These are phyloP conservation scores for Rhizopus delemar DNA, from an alignment of 371 early-diverging fungal genomes.

Conservation along the genomic window DNA sequence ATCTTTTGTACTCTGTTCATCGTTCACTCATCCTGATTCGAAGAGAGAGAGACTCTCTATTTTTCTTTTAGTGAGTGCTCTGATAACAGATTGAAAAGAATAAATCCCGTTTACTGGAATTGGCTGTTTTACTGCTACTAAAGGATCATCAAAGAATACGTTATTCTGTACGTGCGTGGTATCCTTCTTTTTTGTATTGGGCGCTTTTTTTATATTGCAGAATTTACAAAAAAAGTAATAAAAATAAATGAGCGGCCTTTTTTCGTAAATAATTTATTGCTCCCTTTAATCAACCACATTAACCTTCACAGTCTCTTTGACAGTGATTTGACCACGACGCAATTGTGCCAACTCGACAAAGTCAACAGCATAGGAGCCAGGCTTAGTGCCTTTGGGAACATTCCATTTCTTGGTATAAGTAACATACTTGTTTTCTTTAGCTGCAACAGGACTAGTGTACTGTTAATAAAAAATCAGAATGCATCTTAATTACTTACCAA, in stretches of 20 bases:
- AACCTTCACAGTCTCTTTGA: constrained; percentile 35
- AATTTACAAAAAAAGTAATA: background rate
- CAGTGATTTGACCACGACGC: constrained; percentile 33
- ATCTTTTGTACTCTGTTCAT: too few species aligned
- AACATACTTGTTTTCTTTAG: constrained; percentile 31
- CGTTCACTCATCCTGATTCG: too few species aligned
- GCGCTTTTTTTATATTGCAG: background rate
- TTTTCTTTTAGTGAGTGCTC: too few species aligned
- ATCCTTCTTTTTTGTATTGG: background rate
- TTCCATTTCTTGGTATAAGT: constrained; percentile 42
- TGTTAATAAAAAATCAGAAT: background rate
- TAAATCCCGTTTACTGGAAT: too few species aligned
- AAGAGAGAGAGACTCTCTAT: too few species aligned
- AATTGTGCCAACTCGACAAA: constrained; percentile 31
- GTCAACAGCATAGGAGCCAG: constrained; percentile 51
- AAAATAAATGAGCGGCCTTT: background rate
- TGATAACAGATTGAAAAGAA: too few species aligned
- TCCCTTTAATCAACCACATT: constrained; percentile 32
- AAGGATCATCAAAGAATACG: too few species aligned
- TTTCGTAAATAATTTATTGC: background rate
- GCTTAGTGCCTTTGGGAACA: constrained; percentile 47
- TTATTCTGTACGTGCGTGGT: too few species aligned
- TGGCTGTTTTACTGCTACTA: too few species aligned
- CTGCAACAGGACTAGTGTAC: constrained; percentile 27
- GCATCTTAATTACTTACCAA: constrained; percentile 28